Percentiles rank a stretch among this genome's conserved stretches.
Conservation (phyloP, 1,284 basidiomycete species). For the Cystobasidium slooffiae region DNA sequence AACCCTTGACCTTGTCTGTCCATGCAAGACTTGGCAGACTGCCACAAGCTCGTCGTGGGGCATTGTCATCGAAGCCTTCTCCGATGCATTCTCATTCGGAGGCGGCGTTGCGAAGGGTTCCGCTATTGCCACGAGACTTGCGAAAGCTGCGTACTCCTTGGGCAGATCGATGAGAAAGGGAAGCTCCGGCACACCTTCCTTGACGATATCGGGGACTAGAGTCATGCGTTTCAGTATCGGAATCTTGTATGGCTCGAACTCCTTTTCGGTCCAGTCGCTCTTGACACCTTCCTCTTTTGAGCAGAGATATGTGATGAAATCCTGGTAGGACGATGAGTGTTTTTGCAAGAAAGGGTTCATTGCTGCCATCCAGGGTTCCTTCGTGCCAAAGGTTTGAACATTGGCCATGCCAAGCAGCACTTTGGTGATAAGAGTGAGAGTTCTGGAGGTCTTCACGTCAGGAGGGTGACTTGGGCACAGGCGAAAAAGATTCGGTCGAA, state of each 20-base stretch:
- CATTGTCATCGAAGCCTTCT: background rate
- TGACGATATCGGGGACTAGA: constrained; percentile 44
- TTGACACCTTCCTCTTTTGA: constrained; percentile 36
- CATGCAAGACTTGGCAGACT: background rate
- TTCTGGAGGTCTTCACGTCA: constrained; percentile 50
- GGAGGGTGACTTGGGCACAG: constrained; percentile 48
- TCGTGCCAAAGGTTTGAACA: constrained; percentile 53
- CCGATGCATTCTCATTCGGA: background rate
- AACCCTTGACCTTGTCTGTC: constrained; percentile 10
- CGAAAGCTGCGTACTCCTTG: constrained; percentile 49
- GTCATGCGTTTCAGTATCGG: constrained; percentile 47
- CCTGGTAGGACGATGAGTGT: constrained; percentile 49
- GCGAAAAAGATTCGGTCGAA: constrained; percentile 52
- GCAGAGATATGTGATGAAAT: constrained; percentile 51
- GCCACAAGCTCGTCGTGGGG: background rate
- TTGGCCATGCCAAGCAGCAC: constrained; percentile 53
- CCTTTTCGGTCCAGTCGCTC: constrained; percentile 53
- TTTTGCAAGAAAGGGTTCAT: constrained; percentile 55
- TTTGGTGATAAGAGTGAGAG: constrained; percentile 53
- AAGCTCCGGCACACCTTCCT: constrained; percentile 53
- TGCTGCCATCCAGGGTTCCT: constrained; percentile 55
- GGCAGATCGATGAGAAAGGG: constrained; percentile 54
- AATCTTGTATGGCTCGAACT: constrained; percentile 49
- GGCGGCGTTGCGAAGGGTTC: background rate
- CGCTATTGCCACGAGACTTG: constrained; percentile 14